Percentiles rank a stretch among this genome's conserved stretches.
Evolutionary conservation across 1,139 yeast species (phyloP).

Genomic region (Yamadazyma buinensis): DNA sequence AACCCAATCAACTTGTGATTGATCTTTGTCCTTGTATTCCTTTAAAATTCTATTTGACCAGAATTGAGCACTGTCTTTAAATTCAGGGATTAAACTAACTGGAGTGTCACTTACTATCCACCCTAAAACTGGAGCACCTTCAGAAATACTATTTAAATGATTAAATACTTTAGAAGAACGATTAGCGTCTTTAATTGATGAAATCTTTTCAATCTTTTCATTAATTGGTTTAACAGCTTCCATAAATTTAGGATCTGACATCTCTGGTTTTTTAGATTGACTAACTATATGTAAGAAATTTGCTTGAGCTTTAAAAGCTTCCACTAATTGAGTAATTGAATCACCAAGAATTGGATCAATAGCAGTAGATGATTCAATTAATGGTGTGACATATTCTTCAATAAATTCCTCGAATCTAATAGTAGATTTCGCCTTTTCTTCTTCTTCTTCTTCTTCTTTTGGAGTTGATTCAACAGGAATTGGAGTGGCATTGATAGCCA

Average conservation of each 20-base stretch:
- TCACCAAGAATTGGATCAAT: constrained; percentile 65
- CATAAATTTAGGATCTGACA: constrained; percentile 49
- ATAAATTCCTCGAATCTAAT: constrained; percentile 54
- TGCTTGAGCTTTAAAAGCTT: constrained; percentile 60
- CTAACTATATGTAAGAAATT: constrained; percentile 58
- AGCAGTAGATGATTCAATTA: constrained; percentile 51
- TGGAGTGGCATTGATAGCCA: constrained; percentile 1
- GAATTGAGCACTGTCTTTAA: constrained; percentile 87
- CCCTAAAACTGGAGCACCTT: constrained; percentile 85
- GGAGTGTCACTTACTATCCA: constrained; percentile 83
- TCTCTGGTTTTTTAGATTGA: constrained; percentile 61
- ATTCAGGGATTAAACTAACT: constrained; percentile 70
- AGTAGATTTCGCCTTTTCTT: constrained; percentile 40
- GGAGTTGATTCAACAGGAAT: constrained; percentile 4
- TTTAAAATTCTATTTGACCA: constrained; percentile 90
- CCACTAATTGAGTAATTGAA: constrained; percentile 51
- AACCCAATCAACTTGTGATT: constrained; percentile 76
- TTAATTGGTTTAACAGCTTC: constrained; percentile 69
- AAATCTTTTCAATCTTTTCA: constrained; percentile 53
- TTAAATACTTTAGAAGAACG: constrained; percentile 62
- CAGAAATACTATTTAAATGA: constrained; percentile 79
- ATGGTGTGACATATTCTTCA: constrained; percentile 53
- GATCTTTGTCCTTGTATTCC: constrained; percentile 71
- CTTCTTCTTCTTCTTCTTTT: constrained; percentile 15
- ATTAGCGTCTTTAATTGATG: constrained; percentile 67